Conservation (phyloP, 177 flowering plant species). For the Vitis hybrid region DNA sequence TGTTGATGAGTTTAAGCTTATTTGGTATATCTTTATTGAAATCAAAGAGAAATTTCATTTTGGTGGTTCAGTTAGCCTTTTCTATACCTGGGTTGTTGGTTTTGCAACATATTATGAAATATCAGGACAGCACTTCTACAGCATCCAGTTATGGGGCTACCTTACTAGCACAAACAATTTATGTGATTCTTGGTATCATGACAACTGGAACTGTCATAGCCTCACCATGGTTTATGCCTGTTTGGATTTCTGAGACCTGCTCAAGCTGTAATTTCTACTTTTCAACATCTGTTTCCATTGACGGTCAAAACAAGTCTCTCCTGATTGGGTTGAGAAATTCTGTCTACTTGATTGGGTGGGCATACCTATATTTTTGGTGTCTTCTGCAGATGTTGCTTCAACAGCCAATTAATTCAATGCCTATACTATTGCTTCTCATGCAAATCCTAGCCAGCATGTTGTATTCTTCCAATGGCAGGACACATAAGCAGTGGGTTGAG, state of each 20-base stretch:
- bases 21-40: slow-evolving; percentile 28
- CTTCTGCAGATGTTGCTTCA: slow-evolving; percentile 86
- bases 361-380: slow-evolving; percentile 67
- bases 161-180: slow-evolving; percentile 49
- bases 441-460: slow-evolving; percentile 51
- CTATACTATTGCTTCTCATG: slow-evolving; percentile 56
- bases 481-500: slow-evolving; percentile 74
- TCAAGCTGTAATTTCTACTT: slow-evolving; percentile 8
- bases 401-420: slow-evolving; percentile 72
- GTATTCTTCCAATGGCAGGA: slow-evolving; percentile 30
- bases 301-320: slow-evolving; percentile 13
- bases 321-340: slow-evolving; percentile 34
- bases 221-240: slow-evolving; percentile 70
- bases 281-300: slow-evolving; percentile 19
- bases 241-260: slow-evolving; percentile 12
- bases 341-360: slow-evolving; percentile 58
- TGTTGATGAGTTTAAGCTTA: slow-evolving; percentile 42
- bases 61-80: slow-evolving; percentile 35
- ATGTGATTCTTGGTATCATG: slow-evolving; percentile 35
- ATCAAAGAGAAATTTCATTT: slow-evolving; percentile 27
- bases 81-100: slow-evolving; percentile 48
- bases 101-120: slow-evolving; percentile 38
- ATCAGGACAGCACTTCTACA: slow-evolving; percentile 29
- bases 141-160: slow-evolving; percentile 40
- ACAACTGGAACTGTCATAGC: slow-evolving; percentile 34